These are phyloP conservation scores for Ustanciosporium gigantosporum DNA, from an alignment of 1,284 basidiomycete genomes.

Conservation along the genomic window DNA sequence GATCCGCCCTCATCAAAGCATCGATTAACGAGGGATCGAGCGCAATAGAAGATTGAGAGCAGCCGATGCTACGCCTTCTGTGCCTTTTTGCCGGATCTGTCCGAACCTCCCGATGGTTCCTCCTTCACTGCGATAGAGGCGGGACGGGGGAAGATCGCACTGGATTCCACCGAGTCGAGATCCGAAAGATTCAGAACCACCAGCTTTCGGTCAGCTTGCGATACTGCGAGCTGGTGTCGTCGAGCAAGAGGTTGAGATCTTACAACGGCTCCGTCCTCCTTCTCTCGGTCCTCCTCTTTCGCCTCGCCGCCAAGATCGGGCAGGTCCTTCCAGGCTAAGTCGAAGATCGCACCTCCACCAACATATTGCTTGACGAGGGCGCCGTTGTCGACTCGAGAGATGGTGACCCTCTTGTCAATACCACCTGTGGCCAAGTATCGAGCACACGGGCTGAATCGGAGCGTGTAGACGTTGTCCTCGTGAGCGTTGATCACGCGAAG, in stretches of 20 bases:
- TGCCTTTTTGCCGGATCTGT: neutral
- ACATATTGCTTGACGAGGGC: conserved; percentile 41
- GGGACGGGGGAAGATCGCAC: neutral
- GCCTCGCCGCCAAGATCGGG: conserved; percentile 13
- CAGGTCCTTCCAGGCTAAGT: conserved; percentile 39
- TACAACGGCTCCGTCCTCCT: conserved; percentile 3
- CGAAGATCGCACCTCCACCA: conserved; percentile 42
- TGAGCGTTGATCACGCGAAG: conserved; percentile 52
- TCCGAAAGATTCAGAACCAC: conserved; percentile 46
- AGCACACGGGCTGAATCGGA: conserved; percentile 55
- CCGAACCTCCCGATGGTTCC: neutral
- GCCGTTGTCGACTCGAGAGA: conserved; percentile 47
- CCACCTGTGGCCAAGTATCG: conserved; percentile 57
- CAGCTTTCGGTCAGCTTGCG: conserved; percentile 52
- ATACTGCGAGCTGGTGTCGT: conserved; percentile 49
- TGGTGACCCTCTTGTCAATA: conserved; percentile 51
- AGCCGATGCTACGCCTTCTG: neutral
- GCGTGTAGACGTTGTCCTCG: conserved; percentile 54
- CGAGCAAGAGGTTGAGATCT: conserved; percentile 9
- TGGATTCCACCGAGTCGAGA: conserved; percentile 11
- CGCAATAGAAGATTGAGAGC: no score
- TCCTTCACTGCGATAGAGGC: neutral
- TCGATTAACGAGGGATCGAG: no score
- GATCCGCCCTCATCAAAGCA: no score
- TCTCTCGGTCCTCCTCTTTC: conserved; percentile 32